These are phyloP conservation scores for Butyriboletus loyo DNA, from an alignment of 768 basidiomycete genomes.

Conservation along the genomic window DNA sequence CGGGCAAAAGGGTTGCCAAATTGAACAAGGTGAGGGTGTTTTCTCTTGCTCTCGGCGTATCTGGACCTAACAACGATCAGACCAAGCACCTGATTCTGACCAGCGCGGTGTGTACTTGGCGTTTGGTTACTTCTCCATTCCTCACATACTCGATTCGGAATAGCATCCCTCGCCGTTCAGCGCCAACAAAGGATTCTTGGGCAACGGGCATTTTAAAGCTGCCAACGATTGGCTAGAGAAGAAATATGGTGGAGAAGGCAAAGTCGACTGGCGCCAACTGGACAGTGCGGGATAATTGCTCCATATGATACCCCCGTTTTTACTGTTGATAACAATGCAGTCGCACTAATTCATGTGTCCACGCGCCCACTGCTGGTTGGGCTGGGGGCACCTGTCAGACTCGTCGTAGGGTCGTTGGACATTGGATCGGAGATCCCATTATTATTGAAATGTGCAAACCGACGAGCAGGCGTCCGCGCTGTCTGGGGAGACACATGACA, in stretches of 20 bases:
- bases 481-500: slow-evolving; percentile 6
- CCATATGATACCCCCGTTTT: slow-evolving; percentile 21
- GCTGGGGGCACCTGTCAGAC: slow-evolving; percentile 17
- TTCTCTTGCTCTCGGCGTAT: slow-evolving; percentile 8
- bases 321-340: slow-evolving; percentile 25
- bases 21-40: slow-evolving; percentile 58
- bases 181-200: slow-evolving; percentile 77
- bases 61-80: slow-evolving; percentile 37
- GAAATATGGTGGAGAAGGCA: slow-evolving; percentile 69
- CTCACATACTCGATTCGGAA: slow-evolving; percentile 27
- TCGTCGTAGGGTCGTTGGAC: background rate
- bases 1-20: slow-evolving; percentile 76
- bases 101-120: slow-evolving; percentile 57
- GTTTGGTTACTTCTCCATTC: slow-evolving; percentile 15
- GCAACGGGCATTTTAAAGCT: slow-evolving; percentile 83
- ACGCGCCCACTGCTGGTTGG: slow-evolving; percentile 12
- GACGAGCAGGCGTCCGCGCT: slow-evolving; percentile 8
- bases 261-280: slow-evolving; percentile 71
- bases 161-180: slow-evolving; percentile 86
- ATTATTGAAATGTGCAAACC: slow-evolving; percentile 28
- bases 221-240: slow-evolving; percentile 85
- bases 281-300: slow-evolving; percentile 20
- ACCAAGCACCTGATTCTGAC: slow-evolving; percentile 77
- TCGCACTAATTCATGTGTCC: slow-evolving; percentile 10
- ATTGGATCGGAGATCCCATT: slow-evolving; percentile 22